Base-by-base conservation (phyloP, 2,329 filamentous ascomycete species). In the Colletotrichum chlorophyti region DNA sequence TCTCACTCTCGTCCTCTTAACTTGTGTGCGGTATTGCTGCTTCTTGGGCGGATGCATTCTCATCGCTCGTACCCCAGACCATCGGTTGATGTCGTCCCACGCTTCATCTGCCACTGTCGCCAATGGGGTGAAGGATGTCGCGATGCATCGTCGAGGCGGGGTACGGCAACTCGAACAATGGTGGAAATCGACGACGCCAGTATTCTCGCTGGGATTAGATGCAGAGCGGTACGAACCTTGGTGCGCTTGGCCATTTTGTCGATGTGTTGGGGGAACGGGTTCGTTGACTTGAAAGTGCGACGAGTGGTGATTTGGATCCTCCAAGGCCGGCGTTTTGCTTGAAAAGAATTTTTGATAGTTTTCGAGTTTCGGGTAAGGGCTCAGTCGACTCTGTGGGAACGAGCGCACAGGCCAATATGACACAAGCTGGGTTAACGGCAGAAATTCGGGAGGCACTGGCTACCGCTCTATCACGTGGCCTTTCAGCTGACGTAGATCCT, bases 241-340 rank as follows among this genome's bases (percentile, higher is more conserved):
- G 92, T 96, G 85, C 92, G 89, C 88, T 95, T 94, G 79, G 91
- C 92, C 91, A 95, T 95, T 82, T 88, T 92, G 85, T 79, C 80
- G 76, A 64, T 72, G 67, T 65, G 59, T 63, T 66, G 64, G 65
- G 64, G 58, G 61, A 51, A 64, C 64, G 61, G 63, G 57, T 53
- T 53, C 48, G 58, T 61, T 61, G 59, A 61, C 50, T 58, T 63
- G 57, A 60, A n/a, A 55, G 57, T 60, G 43, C 57, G 57, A 57
- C 57, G 57, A 40, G 26, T 58, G 58, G 43, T 47, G 55, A 49
- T 65, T 65, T 62, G 64, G 61, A 53, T 65, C 60, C 49, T 68
- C 64, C 67, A 67, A 68, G 69, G 68, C 65, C 62, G 68, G 66
- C n/a, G n/a, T n/a, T n/a, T 63, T 35, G 42, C 49, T 43, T 40